Conservation (phyloP, 371 early-diverging fungal species). For the Lichtheimia ramosa region DNA sequence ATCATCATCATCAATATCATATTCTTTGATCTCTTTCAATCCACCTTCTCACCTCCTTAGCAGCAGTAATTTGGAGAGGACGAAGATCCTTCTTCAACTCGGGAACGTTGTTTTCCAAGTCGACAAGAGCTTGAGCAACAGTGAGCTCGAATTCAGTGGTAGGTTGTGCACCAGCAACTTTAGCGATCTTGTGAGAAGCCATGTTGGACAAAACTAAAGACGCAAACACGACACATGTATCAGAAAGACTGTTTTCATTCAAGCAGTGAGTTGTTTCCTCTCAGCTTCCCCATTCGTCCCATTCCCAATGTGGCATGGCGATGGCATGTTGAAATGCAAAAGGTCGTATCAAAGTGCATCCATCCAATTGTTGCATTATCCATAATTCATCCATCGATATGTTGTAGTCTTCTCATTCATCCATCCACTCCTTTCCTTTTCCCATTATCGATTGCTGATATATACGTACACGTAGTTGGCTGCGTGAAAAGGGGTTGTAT, state of each 20-base stretch:
- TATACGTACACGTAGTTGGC: neutral
- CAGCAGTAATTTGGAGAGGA: constrained; percentile 89
- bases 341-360: constrained; percentile 1
- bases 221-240: neutral
- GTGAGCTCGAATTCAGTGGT: constrained; percentile 90
- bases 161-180: constrained; percentile 76
- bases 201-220: constrained; percentile 19
- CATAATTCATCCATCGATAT: constrained; percentile 20
- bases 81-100: constrained; percentile 95
- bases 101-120: constrained; percentile 91
- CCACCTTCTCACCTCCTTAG: constrained; percentile 77
- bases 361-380: constrained; percentile 9
- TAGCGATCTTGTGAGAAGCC: constrained; percentile 71
- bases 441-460: neutral
- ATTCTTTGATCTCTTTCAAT: neutral
- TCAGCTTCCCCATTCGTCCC: neutral
- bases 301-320: neutral
- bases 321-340: neutral
- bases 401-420: constrained; percentile 3
- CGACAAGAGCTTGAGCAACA: constrained; percentile 94
- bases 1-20: neutral
- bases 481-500: neutral
- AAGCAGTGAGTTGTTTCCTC: neutral
- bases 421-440: neutral
- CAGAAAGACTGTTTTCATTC: too few relatives aligned